phyloP scores from a whole-genome alignment of 257 asterid species.

The Penstemon eatonii region DNA sequence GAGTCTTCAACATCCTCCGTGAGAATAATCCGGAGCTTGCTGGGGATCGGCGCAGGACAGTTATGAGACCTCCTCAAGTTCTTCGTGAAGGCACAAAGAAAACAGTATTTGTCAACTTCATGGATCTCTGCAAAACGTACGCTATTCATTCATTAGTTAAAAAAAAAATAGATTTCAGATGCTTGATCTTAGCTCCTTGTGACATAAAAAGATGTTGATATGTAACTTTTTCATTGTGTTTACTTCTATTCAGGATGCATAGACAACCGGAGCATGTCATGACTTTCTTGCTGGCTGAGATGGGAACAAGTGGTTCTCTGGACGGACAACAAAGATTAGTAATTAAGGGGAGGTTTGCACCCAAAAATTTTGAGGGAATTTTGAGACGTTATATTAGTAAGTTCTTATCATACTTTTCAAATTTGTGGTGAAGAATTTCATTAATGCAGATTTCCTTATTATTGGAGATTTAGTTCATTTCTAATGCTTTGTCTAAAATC shows the following conservation, averaged over 20 bases:
- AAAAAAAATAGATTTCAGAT: too few species aligned
- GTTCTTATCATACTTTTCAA: constrained; percentile 25
- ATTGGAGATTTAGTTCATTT: background rate
- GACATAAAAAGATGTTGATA: too few species aligned
- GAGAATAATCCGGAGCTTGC: constrained; percentile 98
- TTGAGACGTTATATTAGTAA: constrained; percentile 84
- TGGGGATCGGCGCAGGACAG: constrained; percentile 98
- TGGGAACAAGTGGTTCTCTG: constrained; percentile 98
- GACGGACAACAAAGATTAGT: constrained; percentile 95
- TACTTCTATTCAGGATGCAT: constrained; percentile 62
- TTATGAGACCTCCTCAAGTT: constrained; percentile 98
- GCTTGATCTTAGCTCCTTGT: too few species aligned
- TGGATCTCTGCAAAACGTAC: constrained; percentile 97
- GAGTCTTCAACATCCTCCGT: constrained; percentile 91
- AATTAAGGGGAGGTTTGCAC: constrained; percentile 93
- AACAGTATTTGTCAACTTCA: constrained; percentile 92
- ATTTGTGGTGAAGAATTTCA: background rate
- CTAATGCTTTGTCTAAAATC: background rate
- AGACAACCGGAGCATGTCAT: constrained; percentile 96
- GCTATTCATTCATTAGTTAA: background rate
- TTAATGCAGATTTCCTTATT: background rate
- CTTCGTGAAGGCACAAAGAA: constrained; percentile 99
- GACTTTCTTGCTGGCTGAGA: constrained; percentile 94
- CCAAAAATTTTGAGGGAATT: constrained; percentile 94
- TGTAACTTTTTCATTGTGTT: too few species aligned